Conservation (phyloP, 129 eudicot species). For the Artemisia argyi region DNA sequence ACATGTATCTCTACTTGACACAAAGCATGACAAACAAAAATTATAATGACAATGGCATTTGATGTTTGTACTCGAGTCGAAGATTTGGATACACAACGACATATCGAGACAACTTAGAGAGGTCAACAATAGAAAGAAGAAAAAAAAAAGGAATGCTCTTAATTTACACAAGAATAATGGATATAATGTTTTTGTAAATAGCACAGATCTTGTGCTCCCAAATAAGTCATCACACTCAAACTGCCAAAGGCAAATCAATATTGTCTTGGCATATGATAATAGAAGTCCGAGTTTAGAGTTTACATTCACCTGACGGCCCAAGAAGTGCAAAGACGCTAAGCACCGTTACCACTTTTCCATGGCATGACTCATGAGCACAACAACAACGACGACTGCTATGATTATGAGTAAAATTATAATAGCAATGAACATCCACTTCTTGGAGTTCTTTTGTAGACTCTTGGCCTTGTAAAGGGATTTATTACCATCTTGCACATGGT, state of each 20-base stretch:
- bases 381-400: slow-evolving; percentile 66
- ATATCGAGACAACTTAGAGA: slow-evolving; percentile 1
- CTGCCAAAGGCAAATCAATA: slow-evolving; percentile 16
- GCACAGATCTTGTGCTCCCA: slow-evolving; percentile 23
- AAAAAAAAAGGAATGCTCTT: slow-evolving; percentile 17
- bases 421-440: slow-evolving; percentile 96
- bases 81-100: neutral
- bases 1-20: too few species aligned
- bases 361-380: slow-evolving; percentile 92
- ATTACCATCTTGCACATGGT: slow-evolving; percentile 69
- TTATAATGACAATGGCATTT: too few species aligned
- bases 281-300: neutral
- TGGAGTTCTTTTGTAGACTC: slow-evolving; percentile 65
- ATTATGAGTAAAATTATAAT: slow-evolving; percentile 73
- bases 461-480: slow-evolving; percentile 80
- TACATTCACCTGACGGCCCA: too few species aligned
- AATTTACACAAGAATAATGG: slow-evolving; percentile 38
- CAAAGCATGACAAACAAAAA: too few species aligned
- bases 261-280: slow-evolving; percentile 17
- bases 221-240: slow-evolving; percentile 24
- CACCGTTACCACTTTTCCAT: slow-evolving; percentile 73
- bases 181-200: slow-evolving; percentile 12
- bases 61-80: too few species aligned
- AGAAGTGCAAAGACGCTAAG: slow-evolving; percentile 28
- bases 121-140: slow-evolving; percentile 10